Percentiles rank a stretch among this genome's conserved stretches.
Evolutionary conservation across 768 basidiomycete genomes (phyloP).

Genomic region (Auricularia heimuer): DNA sequence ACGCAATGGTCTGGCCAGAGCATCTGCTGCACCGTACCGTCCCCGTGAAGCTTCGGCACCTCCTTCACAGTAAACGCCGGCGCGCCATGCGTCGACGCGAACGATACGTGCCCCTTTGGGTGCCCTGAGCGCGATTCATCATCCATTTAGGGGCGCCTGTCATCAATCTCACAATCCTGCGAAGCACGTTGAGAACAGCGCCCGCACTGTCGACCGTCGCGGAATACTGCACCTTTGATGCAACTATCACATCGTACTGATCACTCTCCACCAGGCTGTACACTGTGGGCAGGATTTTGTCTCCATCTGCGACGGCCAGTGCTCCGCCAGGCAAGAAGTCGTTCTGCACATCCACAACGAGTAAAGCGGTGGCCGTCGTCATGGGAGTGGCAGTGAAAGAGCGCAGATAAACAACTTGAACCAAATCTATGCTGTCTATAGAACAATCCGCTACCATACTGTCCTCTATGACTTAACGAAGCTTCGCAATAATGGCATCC

Average conservation of each 20-base stretch:
- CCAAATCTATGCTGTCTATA: slow-evolving; percentile 4
- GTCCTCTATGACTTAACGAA: slow-evolving; percentile 20
- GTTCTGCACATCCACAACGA: slow-evolving; percentile 74
- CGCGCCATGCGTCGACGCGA: slow-evolving; percentile 42
- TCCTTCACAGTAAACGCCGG: slow-evolving; percentile 30
- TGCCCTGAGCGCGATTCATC: slow-evolving; percentile 18
- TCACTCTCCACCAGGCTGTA: slow-evolving; percentile 40
- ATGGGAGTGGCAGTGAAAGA: slow-evolving; percentile 18
- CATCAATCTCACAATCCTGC: slow-evolving; percentile 23
- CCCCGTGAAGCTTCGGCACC: slow-evolving; percentile 16
- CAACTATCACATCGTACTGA: slow-evolving; percentile 28
- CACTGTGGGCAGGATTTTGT: slow-evolving; percentile 45
- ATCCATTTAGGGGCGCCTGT: neutral
- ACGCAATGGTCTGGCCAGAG: slow-evolving; percentile 83
- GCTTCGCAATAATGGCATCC: slow-evolving; percentile 69
- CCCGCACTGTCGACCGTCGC: neutral
- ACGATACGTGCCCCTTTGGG: slow-evolving; percentile 54
- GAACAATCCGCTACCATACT: neutral
- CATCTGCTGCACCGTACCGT: slow-evolving; percentile 35
- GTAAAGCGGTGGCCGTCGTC: slow-evolving; percentile 44
- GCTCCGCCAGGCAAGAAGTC: slow-evolving; percentile 69
- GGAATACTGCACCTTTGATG: slow-evolving; percentile 23
- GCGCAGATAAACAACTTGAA: slow-evolving; percentile 10
- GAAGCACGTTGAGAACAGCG: neutral
- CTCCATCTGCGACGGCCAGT: slow-evolving; percentile 57